Evolutionary conservation across 179 eudicot genomes (phyloP).

Genomic region (Gypsophila paniculata): DNA sequence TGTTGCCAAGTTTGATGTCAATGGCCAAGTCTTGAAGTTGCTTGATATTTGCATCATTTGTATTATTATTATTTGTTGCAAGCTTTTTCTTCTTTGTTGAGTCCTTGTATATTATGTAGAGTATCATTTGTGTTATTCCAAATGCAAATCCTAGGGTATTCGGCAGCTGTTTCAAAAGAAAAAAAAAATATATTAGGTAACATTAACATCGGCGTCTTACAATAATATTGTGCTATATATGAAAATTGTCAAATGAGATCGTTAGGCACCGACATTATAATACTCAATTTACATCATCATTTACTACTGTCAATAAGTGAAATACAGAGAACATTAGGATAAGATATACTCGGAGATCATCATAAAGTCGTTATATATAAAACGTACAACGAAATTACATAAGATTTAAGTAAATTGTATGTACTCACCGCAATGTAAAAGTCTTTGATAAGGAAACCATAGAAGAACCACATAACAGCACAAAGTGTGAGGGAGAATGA

Average conservation of each 20-base stretch:
- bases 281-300: no score
- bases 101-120: slow-evolving; percentile 55
- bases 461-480: slow-evolving; percentile 67
- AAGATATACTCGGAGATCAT: no score
- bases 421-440: slow-evolving; percentile 62
- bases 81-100: slow-evolving; percentile 25
- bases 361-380: no score
- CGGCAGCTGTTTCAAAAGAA: slow-evolving; percentile 35
- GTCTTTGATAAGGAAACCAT: slow-evolving; percentile 58
- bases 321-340: no score
- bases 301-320: no score
- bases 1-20: slow-evolving; percentile 27
- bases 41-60: slow-evolving; percentile 11
- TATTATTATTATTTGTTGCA: background rate
- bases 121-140: slow-evolving; percentile 60
- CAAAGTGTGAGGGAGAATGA: slow-evolving; percentile 70
- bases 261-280: no score
- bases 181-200: no score
- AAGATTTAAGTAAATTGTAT: no score
- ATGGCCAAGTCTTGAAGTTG: slow-evolving; percentile 28
- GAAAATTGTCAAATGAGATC: no score
- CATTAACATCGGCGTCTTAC: no score
- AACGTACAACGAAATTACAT: no score
- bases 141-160: slow-evolving; percentile 58
- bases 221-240: no score